phyloP scores from a whole-genome alignment of 2,329 filamentous ascomycete species.

The Dryadomyces quercus-mongolicae region DNA sequence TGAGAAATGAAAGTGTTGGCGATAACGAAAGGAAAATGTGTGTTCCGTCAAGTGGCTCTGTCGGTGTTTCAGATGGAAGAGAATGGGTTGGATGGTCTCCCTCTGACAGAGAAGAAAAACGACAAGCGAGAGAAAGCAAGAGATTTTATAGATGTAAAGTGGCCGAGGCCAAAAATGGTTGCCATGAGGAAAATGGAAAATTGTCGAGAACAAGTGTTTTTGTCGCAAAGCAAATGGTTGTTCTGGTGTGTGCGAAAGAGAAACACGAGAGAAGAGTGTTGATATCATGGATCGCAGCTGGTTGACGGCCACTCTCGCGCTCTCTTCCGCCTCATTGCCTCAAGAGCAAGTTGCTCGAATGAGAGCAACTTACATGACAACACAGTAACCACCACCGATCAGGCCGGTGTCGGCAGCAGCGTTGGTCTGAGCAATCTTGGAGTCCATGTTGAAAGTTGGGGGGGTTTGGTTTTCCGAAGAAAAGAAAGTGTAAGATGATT shows the following conservation, averaged over 20 bases:
- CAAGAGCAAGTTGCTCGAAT: neutral
- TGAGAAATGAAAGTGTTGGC: neutral
- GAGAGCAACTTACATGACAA: conserved; percentile 3
- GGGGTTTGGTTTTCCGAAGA: neutral
- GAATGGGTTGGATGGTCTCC: neutral
- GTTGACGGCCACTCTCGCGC: neutral
- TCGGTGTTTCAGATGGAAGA: neutral
- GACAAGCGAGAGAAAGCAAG: neutral
- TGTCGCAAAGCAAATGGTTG: neutral
- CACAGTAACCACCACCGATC: conserved; percentile 3
- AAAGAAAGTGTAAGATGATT: neutral
- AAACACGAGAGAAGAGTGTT: neutral
- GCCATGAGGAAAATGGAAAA: neutral
- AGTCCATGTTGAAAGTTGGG: conserved; percentile 3
- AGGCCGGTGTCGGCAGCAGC: neutral
- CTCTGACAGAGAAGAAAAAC: neutral
- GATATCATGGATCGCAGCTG: neutral
- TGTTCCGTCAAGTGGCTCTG: neutral
- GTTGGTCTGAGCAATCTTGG: neutral
- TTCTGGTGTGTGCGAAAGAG: neutral
- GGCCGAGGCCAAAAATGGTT: neutral
- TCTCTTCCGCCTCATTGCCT: neutral
- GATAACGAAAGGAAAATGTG: neutral
- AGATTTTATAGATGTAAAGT: too few species aligned
- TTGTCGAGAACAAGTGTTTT: neutral